phyloP scores from a whole-genome alignment of 1,139 yeast species.

The Kodamaea suecica region DNA sequence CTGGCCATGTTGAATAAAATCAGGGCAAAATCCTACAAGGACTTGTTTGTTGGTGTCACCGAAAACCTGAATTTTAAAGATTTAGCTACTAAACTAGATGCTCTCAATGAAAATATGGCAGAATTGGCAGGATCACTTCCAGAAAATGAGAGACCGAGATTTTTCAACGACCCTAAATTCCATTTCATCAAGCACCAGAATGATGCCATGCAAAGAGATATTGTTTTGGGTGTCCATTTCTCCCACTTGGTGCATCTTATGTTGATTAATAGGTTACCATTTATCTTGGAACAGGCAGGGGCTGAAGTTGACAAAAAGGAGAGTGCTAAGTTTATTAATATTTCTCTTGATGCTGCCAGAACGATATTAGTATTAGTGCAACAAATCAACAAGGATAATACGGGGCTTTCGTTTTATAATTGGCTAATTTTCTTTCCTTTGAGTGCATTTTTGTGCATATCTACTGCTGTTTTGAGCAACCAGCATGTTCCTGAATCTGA shows the following conservation, averaged over 20 bases:
- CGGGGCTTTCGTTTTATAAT: slow-evolving; percentile 26
- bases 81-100: slow-evolving; percentile 10
- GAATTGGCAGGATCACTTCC: slow-evolving; percentile 12
- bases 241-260: slow-evolving; percentile 34
- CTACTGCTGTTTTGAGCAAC: slow-evolving; percentile 32
- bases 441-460: slow-evolving; percentile 32
- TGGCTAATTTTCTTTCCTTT: slow-evolving; percentile 36
- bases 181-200: slow-evolving; percentile 5
- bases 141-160: slow-evolving; percentile 12
- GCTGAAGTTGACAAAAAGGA: slow-evolving; percentile 18
- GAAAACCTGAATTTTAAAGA: slow-evolving; percentile 12
- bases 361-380: slow-evolving; percentile 30
- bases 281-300: slow-evolving; percentile 17
- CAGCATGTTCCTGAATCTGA: slow-evolving; percentile 28
- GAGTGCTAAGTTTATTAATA: slow-evolving; percentile 19
- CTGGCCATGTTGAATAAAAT: slow-evolving; percentile 25
- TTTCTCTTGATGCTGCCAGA: slow-evolving; percentile 34
- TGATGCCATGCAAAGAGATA: slow-evolving; percentile 12
- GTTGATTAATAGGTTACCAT: slow-evolving; percentile 37
- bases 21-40: slow-evolving; percentile 28
- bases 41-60: slow-evolving; percentile 29
- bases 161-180: slow-evolving; percentile 17
- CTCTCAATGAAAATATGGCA: slow-evolving; percentile 16
- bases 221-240: slow-evolving; percentile 24
- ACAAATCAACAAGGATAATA: slow-evolving; percentile 19